Percentiles rank a stretch among this genome's conserved stretches.
These are phyloP conservation scores for Meyerozyma elateridarum DNA, from an alignment of 1,139 yeast genomes.

Conservation along the genomic window DNA sequence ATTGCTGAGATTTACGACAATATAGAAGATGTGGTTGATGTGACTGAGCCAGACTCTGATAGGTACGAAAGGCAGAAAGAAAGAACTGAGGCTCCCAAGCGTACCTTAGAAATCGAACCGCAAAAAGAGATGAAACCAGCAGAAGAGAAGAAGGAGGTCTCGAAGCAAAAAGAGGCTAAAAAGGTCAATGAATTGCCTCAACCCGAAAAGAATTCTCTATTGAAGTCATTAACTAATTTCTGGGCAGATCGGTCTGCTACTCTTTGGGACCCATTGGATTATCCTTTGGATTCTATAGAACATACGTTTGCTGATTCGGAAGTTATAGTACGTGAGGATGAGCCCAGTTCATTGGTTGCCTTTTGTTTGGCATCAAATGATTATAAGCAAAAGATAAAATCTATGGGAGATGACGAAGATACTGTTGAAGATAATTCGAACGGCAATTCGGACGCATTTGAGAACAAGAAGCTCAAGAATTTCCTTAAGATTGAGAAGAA, in stretches of 20 bases:
- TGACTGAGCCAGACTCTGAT: conserved; percentile 19
- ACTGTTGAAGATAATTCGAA: conserved; percentile 10
- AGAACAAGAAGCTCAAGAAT: conserved; percentile 32
- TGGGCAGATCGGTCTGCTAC: conserved; percentile 99
- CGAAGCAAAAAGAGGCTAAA: conserved; percentile 5
- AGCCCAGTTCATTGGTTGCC: conserved; percentile 91
- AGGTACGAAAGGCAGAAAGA: conserved; percentile 7
- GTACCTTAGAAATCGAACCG: conserved; percentile 1
- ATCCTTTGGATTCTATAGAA: conserved; percentile 76
- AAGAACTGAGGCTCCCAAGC: not conserved
- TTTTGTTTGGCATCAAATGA: conserved; percentile 85
- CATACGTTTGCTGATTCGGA: conserved; percentile 93
- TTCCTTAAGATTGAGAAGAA: conserved; percentile 42
- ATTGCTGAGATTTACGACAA: conserved; percentile 88
- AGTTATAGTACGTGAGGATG: conserved; percentile 93
- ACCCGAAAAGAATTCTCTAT: conserved; percentile 69
- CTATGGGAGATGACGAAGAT: conserved; percentile 27
- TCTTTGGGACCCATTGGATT: conserved; percentile 87
- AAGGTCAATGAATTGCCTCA: conserved; percentile 28
- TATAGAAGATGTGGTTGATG: conserved; percentile 79
- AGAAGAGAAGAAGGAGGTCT: conserved; percentile 5
- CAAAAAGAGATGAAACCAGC: conserved; percentile 1
- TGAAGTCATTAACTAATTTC: conserved; percentile 81
- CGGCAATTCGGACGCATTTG: conserved; percentile 17
- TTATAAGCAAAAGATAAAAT: conserved; percentile 60